A percentile compares a stretch with the other conserved stretches of the same genome.
Evolutionary conservation across 805 yeast genomes (phyloP).

Genomic region (Wickerhamiella nectarea): DNA sequence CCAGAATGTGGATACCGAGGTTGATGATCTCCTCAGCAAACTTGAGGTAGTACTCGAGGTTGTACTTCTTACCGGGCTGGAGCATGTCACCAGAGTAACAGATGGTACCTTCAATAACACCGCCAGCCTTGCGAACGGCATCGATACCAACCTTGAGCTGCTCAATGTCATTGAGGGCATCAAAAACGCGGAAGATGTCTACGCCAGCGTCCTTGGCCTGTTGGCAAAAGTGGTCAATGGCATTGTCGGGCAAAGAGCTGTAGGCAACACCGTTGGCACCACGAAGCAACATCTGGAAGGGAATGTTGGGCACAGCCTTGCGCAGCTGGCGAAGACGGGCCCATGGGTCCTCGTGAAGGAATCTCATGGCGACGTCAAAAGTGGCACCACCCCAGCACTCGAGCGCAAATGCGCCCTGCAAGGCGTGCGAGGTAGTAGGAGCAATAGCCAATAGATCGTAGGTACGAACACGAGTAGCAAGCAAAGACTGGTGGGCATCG

Average conservation of each 20-base stretch:
- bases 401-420: constrained; percentile 80
- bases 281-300: constrained; percentile 97
- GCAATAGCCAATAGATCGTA: constrained; percentile 85
- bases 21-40: constrained; percentile 72
- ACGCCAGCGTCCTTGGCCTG: constrained; percentile 95
- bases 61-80: constrained; percentile 89
- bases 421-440: constrained; percentile 81
- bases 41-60: constrained; percentile 73
- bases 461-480: constrained; percentile 96
- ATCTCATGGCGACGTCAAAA: constrained; percentile 96
- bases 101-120: constrained; percentile 96
- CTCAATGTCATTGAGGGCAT: constrained; percentile 91
- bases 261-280: constrained; percentile 99
- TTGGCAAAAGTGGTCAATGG: constrained; percentile 89
- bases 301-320: constrained; percentile 88
- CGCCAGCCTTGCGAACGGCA: constrained; percentile 97
- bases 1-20: constrained; percentile 93
- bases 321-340: constrained; percentile 80
- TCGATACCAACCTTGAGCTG: constrained; percentile 95
- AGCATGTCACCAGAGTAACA: constrained; percentile 99
- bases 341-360: constrained; percentile 98
- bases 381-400: constrained; percentile 99
- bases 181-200: constrained; percentile 95
- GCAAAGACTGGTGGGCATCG: constrained; percentile 96
- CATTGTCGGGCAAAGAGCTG: constrained; percentile 95